Evolutionary conservation across 495 filamentous ascomycete genomes (phyloP).

Genomic region (Daldinia vernicosa): DNA sequence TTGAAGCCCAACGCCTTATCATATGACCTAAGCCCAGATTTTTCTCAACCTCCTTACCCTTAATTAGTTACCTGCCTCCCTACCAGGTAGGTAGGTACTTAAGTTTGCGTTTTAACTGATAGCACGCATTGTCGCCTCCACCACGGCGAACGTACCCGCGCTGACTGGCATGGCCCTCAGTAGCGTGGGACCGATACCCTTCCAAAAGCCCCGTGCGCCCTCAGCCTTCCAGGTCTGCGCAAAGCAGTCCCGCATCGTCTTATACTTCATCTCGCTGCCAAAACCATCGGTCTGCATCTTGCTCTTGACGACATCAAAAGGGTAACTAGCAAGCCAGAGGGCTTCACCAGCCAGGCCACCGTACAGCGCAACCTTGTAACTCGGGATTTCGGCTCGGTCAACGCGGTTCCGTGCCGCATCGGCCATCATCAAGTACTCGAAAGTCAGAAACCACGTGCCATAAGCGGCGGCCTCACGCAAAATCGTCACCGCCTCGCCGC

Average conservation of each 20-base stretch:
- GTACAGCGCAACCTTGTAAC: conserved; percentile 87
- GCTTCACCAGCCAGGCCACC: conserved; percentile 94
- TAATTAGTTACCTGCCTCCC: background rate
- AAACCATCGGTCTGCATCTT: conserved; percentile 99
- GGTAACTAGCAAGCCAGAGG: conserved; percentile 91
- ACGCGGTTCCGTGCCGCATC: conserved; percentile 80
- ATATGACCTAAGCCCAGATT: conserved; percentile 9
- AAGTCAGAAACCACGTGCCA: conserved; percentile 92
- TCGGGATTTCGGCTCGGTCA: conserved; percentile 77
- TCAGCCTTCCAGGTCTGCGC: conserved; percentile 79
- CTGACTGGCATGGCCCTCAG: conserved; percentile 97
- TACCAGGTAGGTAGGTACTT: too few species aligned
- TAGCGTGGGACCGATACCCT: conserved; percentile 91
- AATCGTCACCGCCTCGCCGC: conserved; percentile 85
- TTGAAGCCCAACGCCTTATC: conserved; percentile 39
- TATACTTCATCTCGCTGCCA: conserved; percentile 69
- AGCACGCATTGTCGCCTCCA: conserved; percentile 69
- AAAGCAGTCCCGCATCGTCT: conserved; percentile 90
- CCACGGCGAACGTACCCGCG: conserved; percentile 93
- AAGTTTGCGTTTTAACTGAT: conserved; percentile 50
- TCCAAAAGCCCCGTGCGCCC: conserved; percentile 91
- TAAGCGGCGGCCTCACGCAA: conserved; percentile 93
- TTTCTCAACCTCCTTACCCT: background rate
- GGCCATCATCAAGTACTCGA: conserved; percentile 94
- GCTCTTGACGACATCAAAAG: conserved; percentile 97